Base-by-base conservation (phyloP, 2,329 filamentous ascomycete genomes). In the Sordariomycetes sp. region DNA sequence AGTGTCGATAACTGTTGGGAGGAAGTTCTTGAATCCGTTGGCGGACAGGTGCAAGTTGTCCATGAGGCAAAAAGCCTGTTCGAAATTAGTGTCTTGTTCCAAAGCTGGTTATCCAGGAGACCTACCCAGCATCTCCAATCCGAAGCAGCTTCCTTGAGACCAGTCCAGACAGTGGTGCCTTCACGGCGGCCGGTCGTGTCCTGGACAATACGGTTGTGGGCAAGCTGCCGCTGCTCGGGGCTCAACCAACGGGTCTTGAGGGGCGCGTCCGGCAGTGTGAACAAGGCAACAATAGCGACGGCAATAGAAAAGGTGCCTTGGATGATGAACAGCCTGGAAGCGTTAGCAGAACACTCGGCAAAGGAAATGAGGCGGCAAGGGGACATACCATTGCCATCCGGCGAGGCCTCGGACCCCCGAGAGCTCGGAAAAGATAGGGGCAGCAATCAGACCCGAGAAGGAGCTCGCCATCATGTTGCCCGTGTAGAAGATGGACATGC, bases 391-490 rank as follows among this genome's bases (percentile, higher is more conserved):
- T 9, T 70, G 57, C 75, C 75, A 82, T 3, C 75, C 75, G 4
- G 61, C 54, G 3, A 78, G 53, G 2, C 75, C 77, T 10, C 52
- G 54, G 4, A 56, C 53, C 4, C 66, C 61, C n/a, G 38, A 36
- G 8, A 41, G 29, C n/a, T 20, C 21, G 1, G 42, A 36, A 2
- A 71, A 72, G 34, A 83, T 79, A 3, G 76, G 71, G 2, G 68
- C 70, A 3, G 68, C 64, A 24, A 75, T 67, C 6, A 74, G 48
- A 3, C 74, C 76, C 3, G 74, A 76, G 45, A 83, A 82, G 2
- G 78, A 77, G 2, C 75, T 75, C 2, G 72, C 75, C 5, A 82
- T 64, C 14, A 82, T 59, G 4, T 73, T 73, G 0, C 75, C 79
- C 1, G 74, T 72, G 30, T 65, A 54, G 11, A 54, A 61, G 11